phyloP scores from a whole-genome alignment of 169 alveolate species.

The Cryptosporidium canis region DNA sequence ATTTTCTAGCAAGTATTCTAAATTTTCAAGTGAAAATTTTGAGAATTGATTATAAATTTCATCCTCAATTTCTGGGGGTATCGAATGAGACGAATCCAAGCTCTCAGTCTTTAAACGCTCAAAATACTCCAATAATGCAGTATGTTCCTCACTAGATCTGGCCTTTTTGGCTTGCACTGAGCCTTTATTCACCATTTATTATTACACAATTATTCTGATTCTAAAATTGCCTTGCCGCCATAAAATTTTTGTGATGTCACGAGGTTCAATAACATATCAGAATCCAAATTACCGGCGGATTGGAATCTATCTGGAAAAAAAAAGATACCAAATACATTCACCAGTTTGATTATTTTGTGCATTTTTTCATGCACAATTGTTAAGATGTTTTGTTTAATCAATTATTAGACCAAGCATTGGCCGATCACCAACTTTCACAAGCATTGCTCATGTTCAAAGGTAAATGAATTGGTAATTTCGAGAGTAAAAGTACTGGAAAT shows the following conservation, averaged over 20 bases:
- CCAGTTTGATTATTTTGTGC: too few species aligned
- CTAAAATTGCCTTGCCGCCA: neutral
- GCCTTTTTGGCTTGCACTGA: neutral
- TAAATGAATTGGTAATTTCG: neutral
- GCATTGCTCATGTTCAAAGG: neutral
- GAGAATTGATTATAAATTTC: conserved; percentile 4
- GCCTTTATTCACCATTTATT: neutral
- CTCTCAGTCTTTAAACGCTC: neutral
- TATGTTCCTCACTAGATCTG: neutral
- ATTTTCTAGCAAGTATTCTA: neutral
- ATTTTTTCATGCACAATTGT: too few species aligned
- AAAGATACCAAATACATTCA: neutral
- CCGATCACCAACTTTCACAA: too few species aligned
- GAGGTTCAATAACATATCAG: neutral
- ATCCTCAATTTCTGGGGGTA: conserved; percentile 50
- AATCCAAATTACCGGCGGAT: conserved; percentile 24
- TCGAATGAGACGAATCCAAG: conserved; percentile 11
- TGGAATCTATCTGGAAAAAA: neutral
- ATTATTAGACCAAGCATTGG: neutral
- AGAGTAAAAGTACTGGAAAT: neutral
- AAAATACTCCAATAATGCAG: neutral
- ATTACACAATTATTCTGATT: neutral
- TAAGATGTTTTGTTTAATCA: too few species aligned
- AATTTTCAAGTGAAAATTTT: conserved; percentile 8
- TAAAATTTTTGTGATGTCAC: neutral